Base-by-base conservation (phyloP, 2,329 filamentous ascomycete species). In the Escovopsis sp. region DNA sequence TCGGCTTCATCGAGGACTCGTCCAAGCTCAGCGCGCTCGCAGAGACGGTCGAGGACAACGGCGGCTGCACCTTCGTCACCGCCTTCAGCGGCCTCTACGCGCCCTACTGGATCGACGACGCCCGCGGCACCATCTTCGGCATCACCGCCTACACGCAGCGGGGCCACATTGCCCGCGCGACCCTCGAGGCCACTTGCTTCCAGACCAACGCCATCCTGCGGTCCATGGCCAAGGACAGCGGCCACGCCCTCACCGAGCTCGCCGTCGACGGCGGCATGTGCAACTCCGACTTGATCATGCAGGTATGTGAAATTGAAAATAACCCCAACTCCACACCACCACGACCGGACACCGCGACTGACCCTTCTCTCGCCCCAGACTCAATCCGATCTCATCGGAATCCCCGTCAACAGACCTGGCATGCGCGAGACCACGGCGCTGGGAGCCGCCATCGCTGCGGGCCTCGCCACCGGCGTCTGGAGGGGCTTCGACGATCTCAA, bases 381-480 rank as follows among this genome's bases (percentile, higher is more conserved):
- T 6, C 84, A 91, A 70, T 74, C 84, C 48, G 79, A 89, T 61
- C 72, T 89, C 37, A 84, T 85, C 51, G 77, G 79, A 41, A 87
- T 89, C 49, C 80, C 82, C 35, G 79, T 89, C 47, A 75, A 83
- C 57, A 75, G 84, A 33, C 84, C 84, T 4, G 71, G 74, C 41
- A 89, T 91, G 84, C 76, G 82, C 47, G 84, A 91, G 62, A 88
- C 84, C 3, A 91, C 84, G 4, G 81, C 84, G 1, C 70, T 89
- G 4, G 84, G 84, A 29, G 83, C 84, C 27, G 84, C 84, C 35
- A 87, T 89, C 46, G 84, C 84, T 7, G 84, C 84, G 16, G 84
- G 81, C n/a, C 76, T 88, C 49, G 84, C 82, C 4, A 74, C 81
- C 6, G 77, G 71, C 38, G 69, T 87, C 10, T 89, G 83, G 82